Evolutionary conservation across 768 basidiomycete genomes (phyloP).

Genomic region (Trametes maxima): DNA sequence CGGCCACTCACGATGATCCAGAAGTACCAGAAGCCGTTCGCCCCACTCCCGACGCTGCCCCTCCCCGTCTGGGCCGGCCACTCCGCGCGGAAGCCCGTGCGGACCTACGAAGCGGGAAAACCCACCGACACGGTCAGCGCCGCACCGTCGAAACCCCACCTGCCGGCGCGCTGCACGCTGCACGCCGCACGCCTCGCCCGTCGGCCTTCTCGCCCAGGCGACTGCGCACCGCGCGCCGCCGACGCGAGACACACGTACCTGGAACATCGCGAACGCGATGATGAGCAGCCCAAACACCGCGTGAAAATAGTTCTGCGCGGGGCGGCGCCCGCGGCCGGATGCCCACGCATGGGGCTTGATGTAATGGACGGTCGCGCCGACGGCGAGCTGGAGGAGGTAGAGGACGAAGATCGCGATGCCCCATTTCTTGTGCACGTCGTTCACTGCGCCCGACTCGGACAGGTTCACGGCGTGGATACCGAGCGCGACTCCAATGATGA

Average conservation of each 20-base stretch:
- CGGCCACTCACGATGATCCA: constrained; percentile 48
- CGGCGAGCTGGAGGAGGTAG: constrained; percentile 49
- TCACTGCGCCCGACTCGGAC: constrained; percentile 33
- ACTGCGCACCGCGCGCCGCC: not conserved
- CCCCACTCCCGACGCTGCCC: constrained; percentile 25
- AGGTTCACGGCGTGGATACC: constrained; percentile 43
- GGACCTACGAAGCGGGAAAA: constrained; percentile 25
- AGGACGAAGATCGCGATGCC: constrained; percentile 56
- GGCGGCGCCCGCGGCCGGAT: constrained; percentile 35
- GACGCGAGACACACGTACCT: constrained; percentile 27
- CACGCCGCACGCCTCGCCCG: no score
- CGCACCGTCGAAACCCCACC: no score
- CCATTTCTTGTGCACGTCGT: constrained; percentile 51
- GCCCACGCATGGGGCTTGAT: constrained; percentile 44
- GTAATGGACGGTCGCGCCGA: constrained; percentile 54
- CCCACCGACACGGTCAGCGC: no score
- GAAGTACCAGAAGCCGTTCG: constrained; percentile 34
- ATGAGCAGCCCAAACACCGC: constrained; percentile 55
- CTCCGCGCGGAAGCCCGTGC: constrained; percentile 44
- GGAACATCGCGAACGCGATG: constrained; percentile 52
- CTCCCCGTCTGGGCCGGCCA: constrained; percentile 35
- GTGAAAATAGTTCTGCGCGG: constrained; percentile 45
- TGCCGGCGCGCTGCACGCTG: no score
- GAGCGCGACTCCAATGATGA: constrained; percentile 49
- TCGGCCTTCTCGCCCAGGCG: not conserved